Conservation (phyloP, 805 yeast genomes). For the Schwanniomyces sp. region DNA sequence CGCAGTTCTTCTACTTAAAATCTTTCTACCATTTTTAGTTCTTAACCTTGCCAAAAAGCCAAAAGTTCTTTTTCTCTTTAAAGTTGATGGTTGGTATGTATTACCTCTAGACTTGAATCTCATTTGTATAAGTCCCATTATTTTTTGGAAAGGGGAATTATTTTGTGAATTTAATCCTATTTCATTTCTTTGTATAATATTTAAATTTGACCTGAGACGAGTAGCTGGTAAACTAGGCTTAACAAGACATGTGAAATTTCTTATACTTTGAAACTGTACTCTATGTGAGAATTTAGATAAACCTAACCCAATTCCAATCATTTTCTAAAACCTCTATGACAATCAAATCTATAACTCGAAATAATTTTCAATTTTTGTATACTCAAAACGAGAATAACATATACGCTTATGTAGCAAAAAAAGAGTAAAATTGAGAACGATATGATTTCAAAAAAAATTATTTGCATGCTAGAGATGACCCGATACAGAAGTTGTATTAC, state of each 20-base stretch:
- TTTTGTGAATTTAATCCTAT: constrained; percentile 1
- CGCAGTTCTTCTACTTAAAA: constrained; percentile 71
- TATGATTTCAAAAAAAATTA: neutral
- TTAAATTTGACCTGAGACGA: neutral
- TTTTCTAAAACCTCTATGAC: neutral
- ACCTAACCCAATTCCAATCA: neutral
- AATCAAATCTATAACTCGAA: neutral
- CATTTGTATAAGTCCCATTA: constrained; percentile 44
- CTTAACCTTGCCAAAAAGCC: constrained; percentile 88
- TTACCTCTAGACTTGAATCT: constrained; percentile 91
- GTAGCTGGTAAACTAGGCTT: constrained; percentile 4
- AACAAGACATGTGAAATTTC: constrained; percentile 5
- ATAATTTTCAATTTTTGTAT: neutral
- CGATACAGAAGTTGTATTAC: neutral
- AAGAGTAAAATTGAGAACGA: neutral
- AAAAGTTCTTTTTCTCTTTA: constrained; percentile 83
- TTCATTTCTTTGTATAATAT: neutral
- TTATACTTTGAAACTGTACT: neutral
- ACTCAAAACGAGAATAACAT: neutral
- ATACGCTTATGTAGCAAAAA: neutral
- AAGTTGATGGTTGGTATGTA: constrained; percentile 90
- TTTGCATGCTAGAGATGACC: neutral
- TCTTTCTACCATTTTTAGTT: constrained; percentile 71
- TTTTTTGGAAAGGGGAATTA: constrained; percentile 6
- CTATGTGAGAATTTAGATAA: neutral